These are phyloP conservation scores for Candolleomyces efflorescens DNA, from an alignment of 768 basidiomycete species.

Conservation along the genomic window DNA sequence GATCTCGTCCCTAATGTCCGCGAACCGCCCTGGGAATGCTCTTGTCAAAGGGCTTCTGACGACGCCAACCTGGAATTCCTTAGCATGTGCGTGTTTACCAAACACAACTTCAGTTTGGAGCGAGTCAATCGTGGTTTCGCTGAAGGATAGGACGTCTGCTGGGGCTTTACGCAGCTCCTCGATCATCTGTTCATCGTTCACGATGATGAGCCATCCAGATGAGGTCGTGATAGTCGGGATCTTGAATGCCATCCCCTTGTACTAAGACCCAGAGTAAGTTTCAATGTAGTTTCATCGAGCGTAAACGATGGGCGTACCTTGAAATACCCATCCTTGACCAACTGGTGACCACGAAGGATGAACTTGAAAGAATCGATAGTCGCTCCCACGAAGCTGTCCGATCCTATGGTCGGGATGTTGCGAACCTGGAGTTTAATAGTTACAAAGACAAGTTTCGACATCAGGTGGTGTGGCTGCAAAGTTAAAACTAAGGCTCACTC, in stretches of 20 bases:
- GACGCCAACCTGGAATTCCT: not conserved
- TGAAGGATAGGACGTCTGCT: conserved; percentile 31
- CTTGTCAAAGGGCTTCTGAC: conserved; percentile 30
- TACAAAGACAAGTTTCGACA: not conserved
- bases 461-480: too few relatives aligned
- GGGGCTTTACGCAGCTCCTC: conserved; percentile 38
- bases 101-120: not conserved
- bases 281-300: too few relatives aligned
- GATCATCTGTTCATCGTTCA: conserved; percentile 22
- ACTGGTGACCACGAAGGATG: conserved; percentile 5
- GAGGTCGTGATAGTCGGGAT: conserved; percentile 2
- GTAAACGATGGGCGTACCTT: conserved; percentile 3
- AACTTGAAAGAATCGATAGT: conserved; percentile 10
- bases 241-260: conserved; percentile 10
- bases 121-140: conserved; percentile 22
- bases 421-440: conserved; percentile 9
- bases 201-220: conserved; percentile 34
- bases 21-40: conserved; percentile 31
- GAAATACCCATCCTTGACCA: conserved; percentile 15
- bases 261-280: not conserved
- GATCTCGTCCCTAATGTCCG: conserved; percentile 43
- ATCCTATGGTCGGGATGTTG: conserved; percentile 12
- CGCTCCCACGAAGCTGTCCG: conserved; percentile 9
- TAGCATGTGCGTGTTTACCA: not conserved
- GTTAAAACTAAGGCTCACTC: not conserved